phyloP scores from a whole-genome alignment of 352 stramenopile species.

The Pythium brachiatum region DNA sequence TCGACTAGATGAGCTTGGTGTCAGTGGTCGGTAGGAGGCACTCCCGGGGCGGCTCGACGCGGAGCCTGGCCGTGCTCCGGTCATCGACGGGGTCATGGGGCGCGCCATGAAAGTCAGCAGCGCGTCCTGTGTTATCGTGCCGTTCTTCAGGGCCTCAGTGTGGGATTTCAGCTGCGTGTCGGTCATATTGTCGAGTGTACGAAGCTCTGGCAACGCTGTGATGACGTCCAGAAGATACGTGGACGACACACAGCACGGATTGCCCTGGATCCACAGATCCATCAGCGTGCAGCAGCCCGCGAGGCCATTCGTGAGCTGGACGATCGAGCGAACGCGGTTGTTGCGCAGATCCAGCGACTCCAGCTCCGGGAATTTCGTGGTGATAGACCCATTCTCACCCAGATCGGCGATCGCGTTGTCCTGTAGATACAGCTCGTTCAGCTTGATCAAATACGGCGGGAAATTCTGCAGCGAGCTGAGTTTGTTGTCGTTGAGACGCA shows the following conservation, averaged over 20 bases:
- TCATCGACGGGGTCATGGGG: conserved; percentile 36
- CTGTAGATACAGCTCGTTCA: conserved; percentile 72
- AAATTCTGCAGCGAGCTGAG: conserved; percentile 44
- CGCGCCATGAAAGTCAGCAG: conserved; percentile 27
- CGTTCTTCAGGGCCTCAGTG: conserved; percentile 43
- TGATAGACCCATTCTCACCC: conserved; percentile 18
- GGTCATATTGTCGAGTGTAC: conserved; percentile 59
- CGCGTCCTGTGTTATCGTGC: conserved; percentile 34
- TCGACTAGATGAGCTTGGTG: conserved; percentile 28
- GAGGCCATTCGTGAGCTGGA: conserved; percentile 27
- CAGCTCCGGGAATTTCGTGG: conserved; percentile 40
- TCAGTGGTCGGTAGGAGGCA: conserved; percentile 29
- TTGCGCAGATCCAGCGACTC: conserved; percentile 75
- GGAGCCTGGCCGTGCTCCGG: conserved; percentile 22
- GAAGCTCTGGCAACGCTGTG: conserved; percentile 43
- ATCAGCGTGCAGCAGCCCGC: conserved; percentile 23
- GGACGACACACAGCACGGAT: conserved; percentile 55
- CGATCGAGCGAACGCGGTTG: conserved; percentile 39
- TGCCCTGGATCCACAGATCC: conserved; percentile 70
- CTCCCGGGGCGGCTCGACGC: conserved; percentile 31
- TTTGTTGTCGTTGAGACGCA: conserved; percentile 34
- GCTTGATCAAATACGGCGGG: conserved; percentile 29
- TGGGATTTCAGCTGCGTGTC: conserved; percentile 45
- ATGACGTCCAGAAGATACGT: conserved; percentile 62
- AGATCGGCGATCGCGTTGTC: conserved; percentile 48